These are phyloP conservation scores for Diutina scorzettiae DNA, from an alignment of 1,139 yeast species.

Conservation along the genomic window DNA sequence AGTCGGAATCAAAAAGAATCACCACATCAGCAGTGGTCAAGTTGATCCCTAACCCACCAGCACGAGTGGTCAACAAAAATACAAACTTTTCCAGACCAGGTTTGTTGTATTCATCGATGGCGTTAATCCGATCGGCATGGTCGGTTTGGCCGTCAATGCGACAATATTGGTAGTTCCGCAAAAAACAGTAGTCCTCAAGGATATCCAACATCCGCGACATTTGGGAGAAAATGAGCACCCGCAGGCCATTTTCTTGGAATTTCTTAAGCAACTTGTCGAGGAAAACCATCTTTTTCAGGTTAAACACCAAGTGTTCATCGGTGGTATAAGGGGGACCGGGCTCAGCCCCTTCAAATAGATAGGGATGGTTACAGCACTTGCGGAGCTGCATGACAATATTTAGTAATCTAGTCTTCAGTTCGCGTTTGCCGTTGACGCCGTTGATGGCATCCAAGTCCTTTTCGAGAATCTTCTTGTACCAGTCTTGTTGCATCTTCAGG, in stretches of 20 bases:
- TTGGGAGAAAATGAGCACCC: conserved; percentile 88
- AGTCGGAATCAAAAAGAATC: conserved; percentile 83
- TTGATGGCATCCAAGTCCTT: conserved; percentile 95
- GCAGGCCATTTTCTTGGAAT: conserved; percentile 65
- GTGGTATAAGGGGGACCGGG: conserved; percentile 98
- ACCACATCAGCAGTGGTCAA: conserved; percentile 90
- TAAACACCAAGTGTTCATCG: conserved; percentile 82
- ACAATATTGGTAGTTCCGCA: conserved; percentile 77
- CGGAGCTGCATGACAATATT: conserved; percentile 95
- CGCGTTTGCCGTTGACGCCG: conserved; percentile 80
- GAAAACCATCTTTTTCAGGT: conserved; percentile 84
- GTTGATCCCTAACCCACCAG: conserved; percentile 97
- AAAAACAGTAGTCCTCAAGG: conserved; percentile 80
- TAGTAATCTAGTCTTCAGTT: conserved; percentile 78
- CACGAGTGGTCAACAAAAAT: conserved; percentile 85
- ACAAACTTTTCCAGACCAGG: conserved; percentile 78
- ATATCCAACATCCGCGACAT: conserved; percentile 91
- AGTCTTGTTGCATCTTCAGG: conserved; percentile 86
- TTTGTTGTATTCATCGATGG: conserved; percentile 83
- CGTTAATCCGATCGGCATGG: conserved; percentile 85
- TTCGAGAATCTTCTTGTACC: conserved; percentile 83
- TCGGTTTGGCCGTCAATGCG: conserved; percentile 93
- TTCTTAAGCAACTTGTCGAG: conserved; percentile 72
- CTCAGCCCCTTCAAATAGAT: conserved; percentile 94
- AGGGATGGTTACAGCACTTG: conserved; percentile 96